Base-by-base conservation (phyloP, 2,329 filamentous ascomycete genomes). In the Epichloe festucae region DNA sequence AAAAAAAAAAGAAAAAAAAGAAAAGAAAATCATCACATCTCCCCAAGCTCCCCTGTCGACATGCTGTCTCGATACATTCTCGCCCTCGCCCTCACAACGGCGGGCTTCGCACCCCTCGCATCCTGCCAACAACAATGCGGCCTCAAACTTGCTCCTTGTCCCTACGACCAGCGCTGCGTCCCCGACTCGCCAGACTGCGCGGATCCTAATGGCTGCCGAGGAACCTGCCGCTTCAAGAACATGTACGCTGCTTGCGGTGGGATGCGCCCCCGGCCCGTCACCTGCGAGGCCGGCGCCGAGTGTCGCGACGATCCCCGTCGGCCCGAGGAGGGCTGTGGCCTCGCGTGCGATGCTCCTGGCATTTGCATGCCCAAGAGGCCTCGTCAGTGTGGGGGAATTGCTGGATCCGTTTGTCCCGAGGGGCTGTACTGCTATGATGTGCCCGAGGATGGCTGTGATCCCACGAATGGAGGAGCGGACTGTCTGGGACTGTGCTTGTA, bases 301-400 rank as follows among this genome's bases (percentile, higher is more conserved):
- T 70, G 68, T 49, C 52, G 60, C 14, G 59, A 69, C 51, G 66
- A 70, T 27, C 66, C 68, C 11, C 62, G 67, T 39, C 46, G 52
- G 10, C 58, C 56, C 34, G 53, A 23, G 10, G 53, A 23, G 10
- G 51, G 56, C 48, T 69, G 67, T 42, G 67, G 67, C 7, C 56
- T 66, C 60, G 62, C 67, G 3, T 69, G 67, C 50, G 67, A 69
- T 42, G 49, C 19, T 6, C 62, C 62, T 0, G 67, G 67, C 2
- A 67, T 69, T 23, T 70, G 63, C 44, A 55, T 65, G 1, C 60
- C 62, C 27, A 55, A 53, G 23, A 55, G 55, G 5, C 50, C 50
- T 2, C 49, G 45, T 1, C 40, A 34, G 0, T 68, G 66, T 21
- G 56, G 56, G 66, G 66, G 66, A 0, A 53, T 68, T 10, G 8